Conservation (phyloP, 257 asterid genomes). For the Verbascum thapsus region DNA sequence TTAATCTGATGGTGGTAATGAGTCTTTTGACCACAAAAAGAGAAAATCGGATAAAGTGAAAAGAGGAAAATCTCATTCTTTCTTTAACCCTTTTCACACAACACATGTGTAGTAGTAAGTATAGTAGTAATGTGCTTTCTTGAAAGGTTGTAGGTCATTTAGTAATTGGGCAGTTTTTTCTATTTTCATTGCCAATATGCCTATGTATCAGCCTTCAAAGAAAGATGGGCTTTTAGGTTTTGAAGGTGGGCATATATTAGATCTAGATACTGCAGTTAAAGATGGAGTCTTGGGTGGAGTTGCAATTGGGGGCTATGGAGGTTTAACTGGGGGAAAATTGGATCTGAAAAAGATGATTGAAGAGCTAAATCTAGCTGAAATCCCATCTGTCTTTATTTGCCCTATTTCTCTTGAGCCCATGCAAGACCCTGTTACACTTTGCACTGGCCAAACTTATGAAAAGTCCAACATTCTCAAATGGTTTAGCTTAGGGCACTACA, state of each 20-base stretch:
- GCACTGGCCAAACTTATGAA: constrained; percentile 86
- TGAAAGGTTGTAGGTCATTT: constrained; percentile 32
- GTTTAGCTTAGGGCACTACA: constrained; percentile 74
- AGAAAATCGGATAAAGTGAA: constrained; percentile 50
- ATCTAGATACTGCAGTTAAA: constrained; percentile 50
- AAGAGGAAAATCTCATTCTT: constrained; percentile 25
- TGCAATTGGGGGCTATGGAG: constrained; percentile 32
- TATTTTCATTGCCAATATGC: constrained; percentile 46
- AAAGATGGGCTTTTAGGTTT: constrained; percentile 45
- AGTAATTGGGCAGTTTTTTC: constrained; percentile 12
- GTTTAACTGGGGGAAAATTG: constrained; percentile 53
- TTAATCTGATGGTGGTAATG: constrained; percentile 42
- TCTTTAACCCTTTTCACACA: constrained; percentile 31
- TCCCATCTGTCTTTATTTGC: constrained; percentile 74
- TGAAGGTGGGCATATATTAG: constrained; percentile 51
- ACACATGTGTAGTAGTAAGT: constrained; percentile 32
- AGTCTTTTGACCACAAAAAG: constrained; percentile 60
- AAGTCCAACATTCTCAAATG: constrained; percentile 78
- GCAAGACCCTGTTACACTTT: constrained; percentile 89
- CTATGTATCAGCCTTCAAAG: constrained; percentile 54
- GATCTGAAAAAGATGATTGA: constrained; percentile 77
- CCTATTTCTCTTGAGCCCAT: constrained; percentile 79
- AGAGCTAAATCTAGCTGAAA: constrained; percentile 59
- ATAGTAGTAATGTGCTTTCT: constrained; percentile 40
- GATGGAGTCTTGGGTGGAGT: constrained; percentile 53